phyloP scores from a whole-genome alignment of 768 basidiomycete genomes.

The Lentinus tigrinus region DNA sequence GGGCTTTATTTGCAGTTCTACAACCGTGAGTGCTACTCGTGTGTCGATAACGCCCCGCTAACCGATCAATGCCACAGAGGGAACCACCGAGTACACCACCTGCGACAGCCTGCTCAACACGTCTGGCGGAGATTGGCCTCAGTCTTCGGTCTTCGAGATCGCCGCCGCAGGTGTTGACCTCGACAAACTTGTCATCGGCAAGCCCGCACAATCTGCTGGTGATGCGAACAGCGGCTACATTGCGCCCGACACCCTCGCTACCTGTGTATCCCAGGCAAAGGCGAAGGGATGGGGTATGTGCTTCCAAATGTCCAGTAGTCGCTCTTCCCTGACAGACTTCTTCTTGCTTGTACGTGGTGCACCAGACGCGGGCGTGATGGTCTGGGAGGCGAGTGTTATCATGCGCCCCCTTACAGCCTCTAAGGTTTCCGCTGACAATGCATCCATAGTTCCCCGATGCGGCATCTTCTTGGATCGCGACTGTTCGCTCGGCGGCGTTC shows the following conservation, averaged over 20 bases:
- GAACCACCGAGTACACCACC: slow-evolving; percentile 36
- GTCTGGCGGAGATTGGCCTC: slow-evolving; percentile 41
- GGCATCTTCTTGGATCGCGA: slow-evolving; percentile 33
- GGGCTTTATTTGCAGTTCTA: slow-evolving; percentile 39
- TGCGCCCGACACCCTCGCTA: slow-evolving; percentile 49
- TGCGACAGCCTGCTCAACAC: slow-evolving; percentile 38
- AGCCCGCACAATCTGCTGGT: slow-evolving; percentile 47
- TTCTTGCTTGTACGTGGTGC: neutral
- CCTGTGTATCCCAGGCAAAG: slow-evolving; percentile 59
- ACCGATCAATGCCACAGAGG: slow-evolving; percentile 28
- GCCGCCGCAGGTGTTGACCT: slow-evolving; percentile 54
- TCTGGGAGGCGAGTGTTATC: slow-evolving; percentile 34
- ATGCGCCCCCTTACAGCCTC: neutral
- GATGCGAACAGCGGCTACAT: slow-evolving; percentile 56
- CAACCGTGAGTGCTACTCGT: slow-evolving; percentile 24
- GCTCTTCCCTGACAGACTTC: neutral
- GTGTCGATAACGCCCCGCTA: neutral
- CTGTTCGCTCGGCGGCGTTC: slow-evolving; percentile 33
- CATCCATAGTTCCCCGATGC: slow-evolving; percentile 36
- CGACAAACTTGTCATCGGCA: slow-evolving; percentile 74
- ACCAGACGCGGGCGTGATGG: slow-evolving; percentile 36
- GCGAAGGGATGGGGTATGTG: slow-evolving; percentile 63
- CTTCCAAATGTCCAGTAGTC: neutral
- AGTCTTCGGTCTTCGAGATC: slow-evolving; percentile 49
- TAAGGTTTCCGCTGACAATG: neutral